A percentile compares a stretch with the other conserved stretches of the same genome.
These are phyloP conservation scores for Aspergillus campestris DNA, from an alignment of 495 filamentous ascomycete genomes.

Conservation along the genomic window DNA sequence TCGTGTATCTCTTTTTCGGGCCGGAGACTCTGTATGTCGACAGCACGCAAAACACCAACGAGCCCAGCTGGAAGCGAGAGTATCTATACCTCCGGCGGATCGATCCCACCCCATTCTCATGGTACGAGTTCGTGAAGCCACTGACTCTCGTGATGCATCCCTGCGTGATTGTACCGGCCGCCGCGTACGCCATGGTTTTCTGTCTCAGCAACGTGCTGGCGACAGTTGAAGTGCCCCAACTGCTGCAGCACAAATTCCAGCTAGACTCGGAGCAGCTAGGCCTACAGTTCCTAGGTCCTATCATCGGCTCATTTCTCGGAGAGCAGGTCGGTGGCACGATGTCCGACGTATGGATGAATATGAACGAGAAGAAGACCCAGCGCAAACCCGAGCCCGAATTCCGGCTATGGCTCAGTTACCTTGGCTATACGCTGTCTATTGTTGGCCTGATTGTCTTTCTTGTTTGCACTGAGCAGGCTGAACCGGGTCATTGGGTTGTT, in stretches of 20 bases:
- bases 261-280: slow-evolving; percentile 46
- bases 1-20: slow-evolving; percentile 47
- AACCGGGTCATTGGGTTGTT: slow-evolving; percentile 36
- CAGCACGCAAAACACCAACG: slow-evolving; percentile 10
- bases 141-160: slow-evolving; percentile 31
- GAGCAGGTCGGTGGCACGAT: slow-evolving; percentile 44
- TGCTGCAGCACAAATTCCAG: slow-evolving; percentile 41
- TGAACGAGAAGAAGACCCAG: slow-evolving; percentile 15
- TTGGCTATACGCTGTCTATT: slow-evolving; percentile 38
- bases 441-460: slow-evolving; percentile 45
- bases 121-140: slow-evolving; percentile 40
- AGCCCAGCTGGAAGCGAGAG: slow-evolving; percentile 24
- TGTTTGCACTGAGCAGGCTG: slow-evolving; percentile 31
- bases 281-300: slow-evolving; percentile 42
- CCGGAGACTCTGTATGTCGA: slow-evolving; percentile 46
- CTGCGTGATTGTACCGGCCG: slow-evolving; percentile 38
- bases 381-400: slow-evolving; percentile 31
- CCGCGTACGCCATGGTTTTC: slow-evolving; percentile 47
- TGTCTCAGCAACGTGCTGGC: slow-evolving; percentile 36
- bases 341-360: slow-evolving; percentile 42
- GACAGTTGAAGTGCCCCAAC: slow-evolving; percentile 45
- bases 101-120: slow-evolving; percentile 39
- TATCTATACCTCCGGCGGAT: slow-evolving; percentile 39
- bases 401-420: slow-evolving; percentile 47
- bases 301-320: slow-evolving; percentile 46